Conservation (phyloP, 73 alveolate genomes). For the Symbiodinium natans region DNA sequence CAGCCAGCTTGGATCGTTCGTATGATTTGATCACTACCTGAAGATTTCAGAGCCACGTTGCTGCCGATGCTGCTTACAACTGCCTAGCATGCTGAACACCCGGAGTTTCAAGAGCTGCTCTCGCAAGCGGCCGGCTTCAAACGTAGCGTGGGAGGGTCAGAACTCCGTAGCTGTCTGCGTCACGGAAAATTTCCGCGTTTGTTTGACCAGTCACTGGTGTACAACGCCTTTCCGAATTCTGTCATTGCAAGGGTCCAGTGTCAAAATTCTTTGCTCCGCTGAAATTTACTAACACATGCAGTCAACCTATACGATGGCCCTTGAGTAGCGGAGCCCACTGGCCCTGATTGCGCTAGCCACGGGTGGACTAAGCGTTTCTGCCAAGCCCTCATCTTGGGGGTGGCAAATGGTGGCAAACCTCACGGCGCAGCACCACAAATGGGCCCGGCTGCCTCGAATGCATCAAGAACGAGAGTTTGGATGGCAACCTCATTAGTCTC, state of each 20-base stretch:
- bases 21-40: neutral
- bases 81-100: no score
- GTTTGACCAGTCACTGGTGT: conserved; percentile 93
- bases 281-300: neutral
- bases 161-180: conserved; percentile 11
- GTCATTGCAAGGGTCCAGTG: conserved; percentile 89
- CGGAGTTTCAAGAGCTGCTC: neutral
- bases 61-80: no score
- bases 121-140: neutral
- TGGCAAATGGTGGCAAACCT: conserved; percentile 80
- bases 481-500: no score
- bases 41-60: neutral
- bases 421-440: neutral
- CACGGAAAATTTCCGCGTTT: conserved; percentile 89
- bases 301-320: neutral
- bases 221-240: conserved; percentile 65
- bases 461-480: no score
- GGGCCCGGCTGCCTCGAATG: conserved; percentile 7
- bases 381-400: conserved; percentile 94
- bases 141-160: neutral
- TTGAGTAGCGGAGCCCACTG: neutral
- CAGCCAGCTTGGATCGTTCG: neutral
- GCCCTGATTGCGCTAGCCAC: conserved; percentile 77
- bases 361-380: conserved; percentile 70
- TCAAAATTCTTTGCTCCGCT: conserved; percentile 26